Evolutionary conservation across 148 eudicot genomes (phyloP).

Genomic region (Rhododendron mucronatum): DNA sequence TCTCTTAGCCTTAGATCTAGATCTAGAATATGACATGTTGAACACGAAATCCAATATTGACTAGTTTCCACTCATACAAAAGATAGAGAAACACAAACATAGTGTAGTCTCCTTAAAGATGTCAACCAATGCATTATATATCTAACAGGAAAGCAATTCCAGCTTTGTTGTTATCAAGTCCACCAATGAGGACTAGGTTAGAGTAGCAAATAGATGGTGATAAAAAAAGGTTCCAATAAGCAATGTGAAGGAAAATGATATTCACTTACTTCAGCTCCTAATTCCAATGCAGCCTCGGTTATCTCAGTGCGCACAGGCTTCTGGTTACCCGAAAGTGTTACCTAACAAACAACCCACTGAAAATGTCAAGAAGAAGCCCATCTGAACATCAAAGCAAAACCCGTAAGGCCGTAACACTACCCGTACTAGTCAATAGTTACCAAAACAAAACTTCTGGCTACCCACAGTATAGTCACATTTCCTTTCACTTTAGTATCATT

Average conservation of each 20-base stretch:
- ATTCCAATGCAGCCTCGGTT: constrained; percentile 93
- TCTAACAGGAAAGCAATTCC: neutral
- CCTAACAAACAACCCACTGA: constrained; percentile 38
- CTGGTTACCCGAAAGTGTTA: constrained; percentile 93
- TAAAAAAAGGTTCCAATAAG: neutral
- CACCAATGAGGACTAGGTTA: neutral
- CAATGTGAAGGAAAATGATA: neutral
- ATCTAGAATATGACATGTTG: neutral
- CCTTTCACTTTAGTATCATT: too few species aligned
- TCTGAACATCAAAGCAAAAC: neutral
- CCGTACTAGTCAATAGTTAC: too few species aligned
- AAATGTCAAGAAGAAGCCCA: neutral
- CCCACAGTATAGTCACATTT: neutral
- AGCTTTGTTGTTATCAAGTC: neutral
- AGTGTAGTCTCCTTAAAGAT: neutral
- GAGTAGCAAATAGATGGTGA: neutral
- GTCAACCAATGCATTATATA: neutral
- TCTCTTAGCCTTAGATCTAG: neutral
- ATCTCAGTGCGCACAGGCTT: constrained; percentile 93
- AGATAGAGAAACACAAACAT: neutral
- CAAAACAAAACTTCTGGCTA: neutral
- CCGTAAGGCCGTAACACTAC: neutral
- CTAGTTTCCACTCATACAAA: neutral
- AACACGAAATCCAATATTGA: neutral
- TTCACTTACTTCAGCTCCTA: constrained; percentile 75